phyloP scores from a whole-genome alignment of 164 flowering plant species.

The Warburgia ugandensis region DNA sequence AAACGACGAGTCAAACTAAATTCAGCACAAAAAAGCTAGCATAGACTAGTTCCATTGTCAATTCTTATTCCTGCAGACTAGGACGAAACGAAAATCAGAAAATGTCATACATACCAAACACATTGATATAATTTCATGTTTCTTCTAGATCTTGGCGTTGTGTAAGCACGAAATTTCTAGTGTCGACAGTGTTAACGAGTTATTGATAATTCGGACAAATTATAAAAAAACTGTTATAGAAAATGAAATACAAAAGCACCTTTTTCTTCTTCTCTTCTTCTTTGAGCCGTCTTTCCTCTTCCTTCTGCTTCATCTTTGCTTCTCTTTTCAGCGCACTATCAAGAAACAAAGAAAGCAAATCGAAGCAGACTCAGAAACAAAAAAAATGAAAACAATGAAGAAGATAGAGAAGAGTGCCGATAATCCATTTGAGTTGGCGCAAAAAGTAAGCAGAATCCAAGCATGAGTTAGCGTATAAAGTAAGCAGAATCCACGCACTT shows the following conservation, averaged over 20 bases:
- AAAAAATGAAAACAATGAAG: not conserved
- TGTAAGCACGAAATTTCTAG: too few species aligned
- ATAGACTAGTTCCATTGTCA: too few species aligned
- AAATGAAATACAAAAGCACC: conserved; percentile 13
- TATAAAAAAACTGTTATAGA: too few species aligned
- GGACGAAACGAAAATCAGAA: too few species aligned
- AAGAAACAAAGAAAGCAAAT: not conserved
- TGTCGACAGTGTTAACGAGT: too few species aligned
- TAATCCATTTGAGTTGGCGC: not conserved
- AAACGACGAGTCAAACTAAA: too few species aligned
- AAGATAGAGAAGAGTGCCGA: not conserved
- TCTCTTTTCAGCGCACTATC: conserved; percentile 51
- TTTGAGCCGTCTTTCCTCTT: conserved; percentile 50
- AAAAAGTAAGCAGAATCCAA: not conserved
- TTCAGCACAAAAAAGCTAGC: too few species aligned
- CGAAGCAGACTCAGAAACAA: not conserved
- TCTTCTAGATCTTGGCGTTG: too few species aligned
- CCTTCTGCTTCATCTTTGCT: conserved; percentile 47
- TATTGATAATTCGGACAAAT: too few species aligned
- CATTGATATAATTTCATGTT: too few species aligned
- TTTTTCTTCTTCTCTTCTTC: conserved; percentile 39
- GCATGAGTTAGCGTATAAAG: conserved; percentile 4
- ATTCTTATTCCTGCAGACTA: too few species aligned
- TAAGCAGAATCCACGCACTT: conserved; percentile 19
- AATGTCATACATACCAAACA: too few species aligned